phyloP scores from a whole-genome alignment of 1,139 yeast species.

The Pichia sp. region DNA sequence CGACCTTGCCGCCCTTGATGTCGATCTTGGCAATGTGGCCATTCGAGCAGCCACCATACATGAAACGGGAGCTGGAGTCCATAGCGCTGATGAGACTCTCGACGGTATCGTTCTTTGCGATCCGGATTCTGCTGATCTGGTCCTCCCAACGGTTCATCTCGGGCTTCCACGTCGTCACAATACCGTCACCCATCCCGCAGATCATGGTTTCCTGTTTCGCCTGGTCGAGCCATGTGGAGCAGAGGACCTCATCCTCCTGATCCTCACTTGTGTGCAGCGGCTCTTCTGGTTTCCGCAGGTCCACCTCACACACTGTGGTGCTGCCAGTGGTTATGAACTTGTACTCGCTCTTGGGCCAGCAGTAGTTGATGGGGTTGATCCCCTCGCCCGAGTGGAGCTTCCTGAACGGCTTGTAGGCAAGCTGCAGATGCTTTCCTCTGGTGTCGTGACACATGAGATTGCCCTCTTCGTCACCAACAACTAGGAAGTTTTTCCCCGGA shows the following conservation, averaged over 20 bases:
- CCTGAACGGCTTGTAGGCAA: conserved; percentile 39
- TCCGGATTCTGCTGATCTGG: conserved; percentile 73
- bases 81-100: conserved; percentile 75
- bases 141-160: conserved; percentile 59
- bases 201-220: conserved; percentile 49
- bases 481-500: conserved; percentile 57
- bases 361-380: conserved; percentile 65
- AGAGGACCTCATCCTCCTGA: conserved; percentile 85
- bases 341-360: conserved; percentile 69
- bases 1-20: conserved; percentile 56
- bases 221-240: conserved; percentile 69
- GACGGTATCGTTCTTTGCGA: conserved; percentile 67
- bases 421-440: conserved; percentile 33
- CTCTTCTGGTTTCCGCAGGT: conserved; percentile 52
- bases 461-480: conserved; percentile 81
- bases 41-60: conserved; percentile 84
- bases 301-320: conserved; percentile 75
- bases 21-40: conserved; percentile 73
- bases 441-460: conserved; percentile 60
- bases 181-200: conserved; percentile 78
- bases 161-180: conserved; percentile 86
- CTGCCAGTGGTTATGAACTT: conserved; percentile 80
- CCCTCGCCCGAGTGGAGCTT: conserved; percentile 58
- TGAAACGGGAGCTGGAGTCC: conserved; percentile 60
- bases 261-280: conserved; percentile 66